Evolutionary conservation across 331 rosid species (phyloP), one percentile per base, ranked within the genome.

Genomic region (Malus hybrid): DNA sequence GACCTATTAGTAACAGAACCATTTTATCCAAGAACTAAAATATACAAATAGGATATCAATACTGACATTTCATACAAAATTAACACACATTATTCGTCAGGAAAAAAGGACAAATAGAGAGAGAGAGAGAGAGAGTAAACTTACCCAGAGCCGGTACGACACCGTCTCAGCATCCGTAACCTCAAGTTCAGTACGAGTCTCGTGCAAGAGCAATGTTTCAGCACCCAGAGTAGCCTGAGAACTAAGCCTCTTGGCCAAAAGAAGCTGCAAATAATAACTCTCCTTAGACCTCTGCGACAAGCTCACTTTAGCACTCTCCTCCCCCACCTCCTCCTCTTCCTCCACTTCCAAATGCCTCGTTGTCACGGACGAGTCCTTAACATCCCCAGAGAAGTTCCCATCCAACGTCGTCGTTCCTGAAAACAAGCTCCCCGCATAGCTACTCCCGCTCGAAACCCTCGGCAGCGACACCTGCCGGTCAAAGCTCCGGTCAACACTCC

Each of bases 91-190:
- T 39, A 39, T 39, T 39, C 46, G 46, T 39, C 2, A 39, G 46
- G 46, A 10, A 39, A 39, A 39, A 39, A 11, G 1, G 57, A 52
- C 3, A 52, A 52, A 52, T 52, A 52, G 57, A 12, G 6, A 28
- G 14, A 15, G 42, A 10, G 46, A 9, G 42, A 54, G 29, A 39
- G 77, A 54, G 14, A 70, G 71, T 32, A 67, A 13, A 62, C 46
- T 61, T 88, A 95, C 99, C 99, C 99, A 95, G 27, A 95, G 88
- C 42, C 99, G 93, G 79, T 95, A 92, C 65, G 99, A 95, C 82
- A 92, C 93, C 16, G 89, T 79, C 75, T 89, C 93, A 10, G 82
- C 88, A 73, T 92, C 97, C 65, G 93, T 79, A 11, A 81, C 75
- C 36, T 89, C 89, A 60, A 79, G 64, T 48, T 84, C 91, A 7